Base-by-base conservation (phyloP, 306 rosid genomes). In the Ormosia semicastrata region DNA sequence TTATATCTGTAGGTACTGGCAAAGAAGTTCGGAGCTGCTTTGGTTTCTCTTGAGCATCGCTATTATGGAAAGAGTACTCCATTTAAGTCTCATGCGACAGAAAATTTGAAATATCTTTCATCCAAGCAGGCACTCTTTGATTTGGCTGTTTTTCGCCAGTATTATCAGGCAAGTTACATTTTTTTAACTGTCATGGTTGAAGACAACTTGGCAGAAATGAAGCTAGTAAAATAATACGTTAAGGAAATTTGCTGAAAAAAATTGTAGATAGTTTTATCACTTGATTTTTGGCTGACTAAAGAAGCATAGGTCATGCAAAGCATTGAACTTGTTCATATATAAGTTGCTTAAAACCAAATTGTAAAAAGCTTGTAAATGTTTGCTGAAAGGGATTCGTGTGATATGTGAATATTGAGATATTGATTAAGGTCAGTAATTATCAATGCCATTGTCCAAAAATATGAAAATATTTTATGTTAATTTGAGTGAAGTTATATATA, bases 101-200 rank as follows among this genome's bases (percentile, higher is more conserved):
- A 90, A 73, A 95, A 95, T 83, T 86, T 95, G 92, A 92, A 87
- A 63, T 93, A 90, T 81, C 91, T 95, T 72, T 95, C 99, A 15
- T 93, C 99, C 57, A 93, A 95, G 88, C 99, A 95, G 83, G 98
- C 99, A 49, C 97, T 95, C 84, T 91, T 84, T 81, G 99, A 95
- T 88, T 86, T 95, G 86, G 98, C 99, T 76, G 84, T 66, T 86
- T 95, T 95, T 46, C 99, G 98, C 30, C 92, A 90, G 77, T 85
- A 85, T 77, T 95, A 95, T 82, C 98, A 95, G 99, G 99, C 60
- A 81, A 88, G 85, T 34, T 34, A 37, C 54, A 6, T 39, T 8
- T 43, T 11, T 39, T 70, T 53, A 17, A 54, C 41, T 72, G 30
- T 2, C 30, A 41, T 50, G 66, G 67, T 56, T 84, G 39, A 63